Evolutionary conservation across 805 yeast genomes (phyloP), one percentile per base, ranked within the genome.

Genomic region (Tetrapisispora phaffii): DNA sequence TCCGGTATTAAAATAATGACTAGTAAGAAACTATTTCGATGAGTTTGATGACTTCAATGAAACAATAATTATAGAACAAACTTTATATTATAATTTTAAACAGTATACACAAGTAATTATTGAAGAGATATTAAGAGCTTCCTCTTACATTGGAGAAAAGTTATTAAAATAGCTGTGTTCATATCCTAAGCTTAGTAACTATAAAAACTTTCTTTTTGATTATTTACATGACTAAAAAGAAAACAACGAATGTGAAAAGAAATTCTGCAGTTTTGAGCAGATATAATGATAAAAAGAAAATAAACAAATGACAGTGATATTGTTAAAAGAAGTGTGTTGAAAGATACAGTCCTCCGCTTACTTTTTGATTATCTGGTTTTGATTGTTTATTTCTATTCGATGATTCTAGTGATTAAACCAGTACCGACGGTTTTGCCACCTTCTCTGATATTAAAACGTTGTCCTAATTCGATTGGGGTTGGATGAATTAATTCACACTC

Each of bases 381-480:
- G 17, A 12, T 16, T 26, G 21, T 4, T 26, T 38, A 38, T 17
- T 15, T 10, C 53, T 62, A 70, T 56, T 82, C 90, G 54, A 85
- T 68, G 68, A 87, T 81, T 72, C 96, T 82, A 61, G 98, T 93
- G 60, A 93, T 79, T 75, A 93, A 75, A 76, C 98, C 98, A 56
- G 98, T 93, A 71, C 96, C 98, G 56, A 93, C 97, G 55, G 98
- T 93, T 75, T 84, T 85, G 68, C 97, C 97, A 74, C 97, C 97
- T 76, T 93, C 98, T 81, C 98, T 93, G 69, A 93, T 77, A 81
- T 93, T 93, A 84, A 93, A 93, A 74, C 97, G 85, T 77, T 89
- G 96, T 69, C 95, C 95, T 60, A 83, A 82, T 77, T 93, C 98
- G 53, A 93, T 63, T 50, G 97, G 95, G 57, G 94, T 85, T 67